Percentiles rank a stretch among this genome's conserved stretches.
Evolutionary conservation across 2,329 filamentous ascomycete species (phyloP).

Genomic region (Aspergillus carbonarius): DNA sequence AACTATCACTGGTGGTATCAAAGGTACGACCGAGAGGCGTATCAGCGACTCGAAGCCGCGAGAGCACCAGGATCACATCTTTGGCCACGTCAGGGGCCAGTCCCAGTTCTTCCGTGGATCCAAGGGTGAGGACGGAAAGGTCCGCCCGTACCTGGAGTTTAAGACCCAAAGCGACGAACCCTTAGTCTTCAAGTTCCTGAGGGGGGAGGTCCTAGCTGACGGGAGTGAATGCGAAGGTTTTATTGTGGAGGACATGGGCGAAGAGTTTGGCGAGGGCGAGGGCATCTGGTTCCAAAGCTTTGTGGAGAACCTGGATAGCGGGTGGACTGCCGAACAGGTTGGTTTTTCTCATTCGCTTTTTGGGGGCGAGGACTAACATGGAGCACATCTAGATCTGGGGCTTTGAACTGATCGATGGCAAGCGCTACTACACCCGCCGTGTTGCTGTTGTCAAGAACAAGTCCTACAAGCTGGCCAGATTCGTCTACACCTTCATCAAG

Average conservation of each 20-base stretch:
- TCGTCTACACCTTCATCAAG: constrained; percentile 42
- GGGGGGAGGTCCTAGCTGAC: constrained; percentile 48
- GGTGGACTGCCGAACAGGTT: constrained; percentile 58
- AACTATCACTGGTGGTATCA: constrained; percentile 67
- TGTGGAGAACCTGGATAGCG: constrained; percentile 47
- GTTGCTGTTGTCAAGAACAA: constrained; percentile 41
- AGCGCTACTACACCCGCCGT: constrained; percentile 44
- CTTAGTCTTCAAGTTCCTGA: constrained; percentile 39
- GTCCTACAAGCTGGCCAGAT: constrained; percentile 36
- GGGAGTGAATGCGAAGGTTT: constrained; percentile 60
- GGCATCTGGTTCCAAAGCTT: constrained; percentile 50
- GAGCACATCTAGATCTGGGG: constrained; percentile 42
- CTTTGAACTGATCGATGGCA: constrained; percentile 44
- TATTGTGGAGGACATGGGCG: constrained; percentile 53
- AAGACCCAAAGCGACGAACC: constrained; percentile 42
- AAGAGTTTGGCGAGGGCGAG: constrained; percentile 43
- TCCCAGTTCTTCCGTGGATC: constrained; percentile 50
- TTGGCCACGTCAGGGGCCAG: constrained; percentile 67
- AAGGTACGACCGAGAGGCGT: constrained; percentile 62
- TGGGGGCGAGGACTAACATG: background rate
- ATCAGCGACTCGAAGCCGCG: constrained; percentile 59
- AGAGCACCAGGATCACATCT: constrained; percentile 74
- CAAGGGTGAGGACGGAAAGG: constrained; percentile 39
- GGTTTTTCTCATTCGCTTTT: constrained; percentile 10
- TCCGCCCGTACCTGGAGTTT: constrained; percentile 36